phyloP scores from a whole-genome alignment of 192 early-diverging fungal species.

The Coemansia sp. region DNA sequence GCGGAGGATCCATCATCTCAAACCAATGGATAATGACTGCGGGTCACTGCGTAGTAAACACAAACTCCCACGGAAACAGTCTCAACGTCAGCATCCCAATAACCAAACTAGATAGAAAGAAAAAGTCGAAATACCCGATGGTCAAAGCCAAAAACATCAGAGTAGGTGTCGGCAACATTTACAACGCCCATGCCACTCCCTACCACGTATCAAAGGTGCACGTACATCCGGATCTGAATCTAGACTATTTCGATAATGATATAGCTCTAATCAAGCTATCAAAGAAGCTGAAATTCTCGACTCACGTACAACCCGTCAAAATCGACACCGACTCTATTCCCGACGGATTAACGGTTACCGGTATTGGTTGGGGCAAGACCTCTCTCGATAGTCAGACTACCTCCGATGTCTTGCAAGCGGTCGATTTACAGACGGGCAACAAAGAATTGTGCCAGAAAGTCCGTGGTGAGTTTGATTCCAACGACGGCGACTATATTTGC shows the following conservation, averaged over 20 bases:
- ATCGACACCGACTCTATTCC: constrained; percentile 26
- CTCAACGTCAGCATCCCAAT: constrained; percentile 20
- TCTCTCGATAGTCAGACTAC: constrained; percentile 19
- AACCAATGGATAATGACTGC: constrained; percentile 52
- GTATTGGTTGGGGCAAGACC: constrained; percentile 52
- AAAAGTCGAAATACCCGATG: constrained; percentile 3
- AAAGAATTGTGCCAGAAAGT: constrained; percentile 26
- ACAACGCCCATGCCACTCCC: neutral
- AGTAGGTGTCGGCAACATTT: constrained; percentile 35
- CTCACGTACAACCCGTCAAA: constrained; percentile 35
- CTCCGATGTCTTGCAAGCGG: constrained; percentile 24
- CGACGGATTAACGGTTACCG: constrained; percentile 37
- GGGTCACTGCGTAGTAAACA: constrained; percentile 50
- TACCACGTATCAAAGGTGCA: constrained; percentile 33
- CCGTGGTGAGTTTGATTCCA: constrained; percentile 15
- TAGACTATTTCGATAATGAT: constrained; percentile 53
- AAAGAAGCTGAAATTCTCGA: constrained; percentile 26
- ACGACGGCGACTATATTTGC: constrained; percentile 51
- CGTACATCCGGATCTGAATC: constrained; percentile 36
- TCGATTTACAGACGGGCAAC: constrained; percentile 30
- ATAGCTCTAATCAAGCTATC: constrained; percentile 52
- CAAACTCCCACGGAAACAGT: constrained; percentile 9
- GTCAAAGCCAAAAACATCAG: constrained; percentile 26
- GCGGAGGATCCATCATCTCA: constrained; percentile 47
- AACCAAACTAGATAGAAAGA: neutral